Percentiles rank a stretch among this genome's conserved stretches.
These are phyloP conservation scores for Venturia asperata DNA, from an alignment of 2,329 filamentous ascomycete species.

Conservation along the genomic window DNA sequence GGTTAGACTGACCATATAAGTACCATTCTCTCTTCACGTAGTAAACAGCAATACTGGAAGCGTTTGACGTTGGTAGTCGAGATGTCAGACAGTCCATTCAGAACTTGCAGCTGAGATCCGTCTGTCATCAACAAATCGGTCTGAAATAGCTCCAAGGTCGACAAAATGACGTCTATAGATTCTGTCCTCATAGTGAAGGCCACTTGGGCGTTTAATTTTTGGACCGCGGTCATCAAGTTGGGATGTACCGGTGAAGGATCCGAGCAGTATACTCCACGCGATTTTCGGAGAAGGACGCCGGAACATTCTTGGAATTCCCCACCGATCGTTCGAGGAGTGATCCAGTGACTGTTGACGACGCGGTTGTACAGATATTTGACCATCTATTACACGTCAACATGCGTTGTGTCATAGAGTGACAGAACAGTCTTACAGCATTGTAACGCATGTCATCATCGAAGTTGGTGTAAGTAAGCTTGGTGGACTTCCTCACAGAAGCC, in stretches of 20 bases:
- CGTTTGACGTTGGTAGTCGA: constrained; percentile 37
- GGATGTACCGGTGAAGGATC: constrained; percentile 36
- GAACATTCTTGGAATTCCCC: constrained; percentile 15
- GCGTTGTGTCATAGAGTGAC: background rate
- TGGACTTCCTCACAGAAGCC: background rate
- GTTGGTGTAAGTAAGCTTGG: constrained; percentile 23
- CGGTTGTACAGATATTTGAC: constrained; percentile 18
- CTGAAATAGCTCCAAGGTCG: constrained; percentile 36
- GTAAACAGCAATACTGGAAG: constrained; percentile 34
- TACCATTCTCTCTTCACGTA: constrained; percentile 37
- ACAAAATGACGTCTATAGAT: constrained; percentile 41
- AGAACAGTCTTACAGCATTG: constrained; percentile 23
- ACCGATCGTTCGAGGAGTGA: background rate
- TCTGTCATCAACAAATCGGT: constrained; percentile 35
- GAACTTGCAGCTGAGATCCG: constrained; percentile 41
- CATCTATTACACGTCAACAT: constrained; percentile 8
- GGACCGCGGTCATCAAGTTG: constrained; percentile 37
- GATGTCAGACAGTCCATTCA: constrained; percentile 39
- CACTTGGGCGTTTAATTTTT: constrained; percentile 41
- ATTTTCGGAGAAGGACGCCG: constrained; percentile 16
- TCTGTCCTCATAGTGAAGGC: constrained; percentile 46
- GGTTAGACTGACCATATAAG: constrained; percentile 29
- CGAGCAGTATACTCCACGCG: constrained; percentile 34
- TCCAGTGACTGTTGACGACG: constrained; percentile 26
- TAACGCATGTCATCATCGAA: constrained; percentile 27